These are phyloP conservation scores for Cercospora sesami DNA, from an alignment of 2,329 filamentous ascomycete species.

Conservation along the genomic window DNA sequence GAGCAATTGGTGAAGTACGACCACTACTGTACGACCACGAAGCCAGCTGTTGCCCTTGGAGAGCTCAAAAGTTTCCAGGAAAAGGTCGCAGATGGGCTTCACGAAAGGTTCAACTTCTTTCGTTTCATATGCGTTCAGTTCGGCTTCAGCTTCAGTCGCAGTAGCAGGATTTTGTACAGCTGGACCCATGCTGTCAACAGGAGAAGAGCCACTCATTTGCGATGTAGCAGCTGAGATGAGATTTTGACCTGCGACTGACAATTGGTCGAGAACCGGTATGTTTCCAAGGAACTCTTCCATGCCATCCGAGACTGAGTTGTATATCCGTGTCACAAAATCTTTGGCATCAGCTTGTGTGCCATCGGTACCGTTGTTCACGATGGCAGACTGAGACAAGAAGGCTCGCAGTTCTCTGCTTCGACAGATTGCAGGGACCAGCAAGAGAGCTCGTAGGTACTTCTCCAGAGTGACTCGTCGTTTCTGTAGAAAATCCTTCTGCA, in stretches of 20 bases:
- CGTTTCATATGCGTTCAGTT: conserved; percentile 89
- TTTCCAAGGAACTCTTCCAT: conserved; percentile 98
- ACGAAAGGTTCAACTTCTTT: conserved; percentile 91
- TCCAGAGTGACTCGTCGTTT: conserved; percentile 83
- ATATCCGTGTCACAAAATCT: conserved; percentile 90
- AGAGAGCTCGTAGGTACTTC: conserved; percentile 69
- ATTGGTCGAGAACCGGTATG: conserved; percentile 89
- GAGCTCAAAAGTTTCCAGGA: conserved; percentile 91
- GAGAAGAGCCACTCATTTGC: conserved; percentile 47
- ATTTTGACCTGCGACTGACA: conserved; percentile 89
- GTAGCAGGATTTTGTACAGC: conserved; percentile 49
- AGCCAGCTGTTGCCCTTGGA: conserved; percentile 97
- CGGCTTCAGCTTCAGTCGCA: conserved; percentile 80
- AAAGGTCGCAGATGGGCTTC: conserved; percentile 96
- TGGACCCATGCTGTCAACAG: conserved; percentile 47
- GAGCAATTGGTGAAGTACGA: conserved; percentile 91
- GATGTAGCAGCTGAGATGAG: conserved; percentile 72
- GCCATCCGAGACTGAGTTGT: conserved; percentile 94
- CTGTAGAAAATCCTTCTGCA: conserved; percentile 92
- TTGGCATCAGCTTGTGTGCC: conserved; percentile 63
- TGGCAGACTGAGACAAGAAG: conserved; percentile 84
- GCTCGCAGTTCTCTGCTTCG: conserved; percentile 87
- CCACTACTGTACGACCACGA: conserved; percentile 88
- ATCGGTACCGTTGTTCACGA: conserved; percentile 60
- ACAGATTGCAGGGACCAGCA: conserved; percentile 88